Percentiles rank a stretch among this genome's conserved stretches.
These are phyloP conservation scores for Mycena vulgaris DNA, from an alignment of 768 basidiomycete genomes.

Conservation along the genomic window DNA sequence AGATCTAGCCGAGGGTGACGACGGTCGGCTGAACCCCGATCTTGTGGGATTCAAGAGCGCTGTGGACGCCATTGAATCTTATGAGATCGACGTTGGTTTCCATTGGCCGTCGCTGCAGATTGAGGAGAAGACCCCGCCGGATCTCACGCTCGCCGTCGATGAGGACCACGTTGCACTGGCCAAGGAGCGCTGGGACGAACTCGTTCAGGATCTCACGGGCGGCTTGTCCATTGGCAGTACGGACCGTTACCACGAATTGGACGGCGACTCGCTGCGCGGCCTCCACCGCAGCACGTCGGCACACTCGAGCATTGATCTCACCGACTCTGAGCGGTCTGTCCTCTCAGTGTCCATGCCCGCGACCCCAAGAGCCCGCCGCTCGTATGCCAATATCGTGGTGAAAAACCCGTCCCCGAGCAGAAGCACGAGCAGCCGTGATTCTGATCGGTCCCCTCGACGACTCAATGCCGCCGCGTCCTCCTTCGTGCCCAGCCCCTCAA, in stretches of 20 bases:
- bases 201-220: slow-evolving; percentile 59
- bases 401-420: slow-evolving; percentile 52
- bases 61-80: slow-evolving; percentile 52
- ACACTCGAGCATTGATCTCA: slow-evolving; percentile 59
- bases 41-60: slow-evolving; percentile 58
- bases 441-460: slow-evolving; percentile 45
- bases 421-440: slow-evolving; percentile 37
- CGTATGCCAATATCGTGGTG: slow-evolving; percentile 55
- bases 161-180: slow-evolving; percentile 51
- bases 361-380: slow-evolving; percentile 63
- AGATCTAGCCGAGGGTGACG: slow-evolving; percentile 39
- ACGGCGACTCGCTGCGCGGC: slow-evolving; percentile 37
- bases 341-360: slow-evolving; percentile 64
- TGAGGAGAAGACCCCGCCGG: slow-evolving; percentile 26
- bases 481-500: slow-evolving; percentile 58
- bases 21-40: slow-evolving; percentile 53
- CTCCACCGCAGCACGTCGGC: slow-evolving; percentile 53
- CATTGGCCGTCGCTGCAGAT: slow-evolving; percentile 39
- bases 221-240: slow-evolving; percentile 43
- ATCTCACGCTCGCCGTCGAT: slow-evolving; percentile 43
- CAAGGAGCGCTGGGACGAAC: slow-evolving; percentile 59
- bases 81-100: slow-evolving; percentile 63
- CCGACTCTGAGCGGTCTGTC: slow-evolving; percentile 60
- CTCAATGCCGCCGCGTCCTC: slow-evolving; percentile 63
- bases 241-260: slow-evolving; percentile 31